Evolutionary conservation across 768 basidiomycete species (phyloP), one percentile per base, ranked within the genome.

Genomic region (Lyophyllum decastes): DNA sequence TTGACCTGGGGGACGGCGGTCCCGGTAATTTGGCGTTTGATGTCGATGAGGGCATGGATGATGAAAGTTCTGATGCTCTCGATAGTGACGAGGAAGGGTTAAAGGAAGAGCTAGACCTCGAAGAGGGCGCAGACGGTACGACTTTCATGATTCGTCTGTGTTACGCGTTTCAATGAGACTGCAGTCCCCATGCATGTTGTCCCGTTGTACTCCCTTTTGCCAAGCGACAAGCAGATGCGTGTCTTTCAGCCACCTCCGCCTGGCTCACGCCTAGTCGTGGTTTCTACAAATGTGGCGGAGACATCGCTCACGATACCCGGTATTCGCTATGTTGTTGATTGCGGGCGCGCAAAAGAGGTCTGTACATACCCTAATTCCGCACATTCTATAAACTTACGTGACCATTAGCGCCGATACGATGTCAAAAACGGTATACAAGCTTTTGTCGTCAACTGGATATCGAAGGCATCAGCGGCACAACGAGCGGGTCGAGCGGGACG

Each of bases 241-340:
- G 95, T 98, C 2, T 99, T 99, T 68, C 76, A 87, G 58, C 78
- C 88, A 0, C 94, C 95, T 12, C 97, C 97, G 4, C 72, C 78
- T 4, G 91, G 88, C 5, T 76, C 79, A 58, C 90, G 97, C 34
- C 80, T 99, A 3, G 95, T 98, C 14, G 94, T 98, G 16, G 88
- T 99, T 5, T 86, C 96, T 1, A 98, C 96, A 1, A 98, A 98
- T 69, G 90, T 98, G 25, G 96, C 96, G 1, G 96, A 98, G 70
- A 98, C 96, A 0, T 97, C 96, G 7, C 77, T 98, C 30, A 98
- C 96, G 0, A 99, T 99, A 58, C 96, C 96, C 24, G 92, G 92
- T 6, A 95, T 99, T 65, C 90, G 92, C 16, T 99, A 99, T 72
- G 96, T 99, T n/a, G 86, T 99, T 26, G 96, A 99, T 69, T 90